A percentile compares a stretch with the other conserved stretches of the same genome.
Evolutionary conservation across 306 rosid species (phyloP).

Genomic region (Vicia faba): DNA sequence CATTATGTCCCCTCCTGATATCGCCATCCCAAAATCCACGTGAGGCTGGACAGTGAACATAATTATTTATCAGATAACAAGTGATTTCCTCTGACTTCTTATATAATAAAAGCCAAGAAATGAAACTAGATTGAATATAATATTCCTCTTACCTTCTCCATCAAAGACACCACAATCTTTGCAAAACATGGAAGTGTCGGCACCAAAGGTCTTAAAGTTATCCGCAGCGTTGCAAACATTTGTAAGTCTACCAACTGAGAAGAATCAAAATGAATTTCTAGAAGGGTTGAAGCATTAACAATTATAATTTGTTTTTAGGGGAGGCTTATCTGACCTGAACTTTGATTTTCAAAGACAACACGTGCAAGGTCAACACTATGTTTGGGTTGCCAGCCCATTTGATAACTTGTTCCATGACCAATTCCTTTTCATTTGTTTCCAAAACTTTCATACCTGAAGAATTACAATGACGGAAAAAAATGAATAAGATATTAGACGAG

Average conservation of each 20-base stretch:
- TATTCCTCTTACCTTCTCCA: slow-evolving; percentile 74
- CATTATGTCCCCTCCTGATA: slow-evolving; percentile 92
- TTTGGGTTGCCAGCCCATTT: slow-evolving; percentile 93
- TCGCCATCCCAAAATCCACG: slow-evolving; percentile 79
- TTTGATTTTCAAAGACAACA: slow-evolving; percentile 56
- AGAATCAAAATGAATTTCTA: slow-evolving; percentile 43
- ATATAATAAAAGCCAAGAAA: slow-evolving; percentile 20
- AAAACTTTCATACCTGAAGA: slow-evolving; percentile 72
- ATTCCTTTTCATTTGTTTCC: slow-evolving; percentile 81
- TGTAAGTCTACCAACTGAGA: slow-evolving; percentile 84
- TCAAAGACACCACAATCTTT: slow-evolving; percentile 66
- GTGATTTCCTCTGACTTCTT: slow-evolving; percentile 11
- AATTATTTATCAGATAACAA: slow-evolving; percentile 17
- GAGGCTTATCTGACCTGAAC: slow-evolving; percentile 68
- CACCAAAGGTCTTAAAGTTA: slow-evolving; percentile 81
- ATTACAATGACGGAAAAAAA: slow-evolving; percentile 16
- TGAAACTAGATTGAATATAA: neutral
- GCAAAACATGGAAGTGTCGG: slow-evolving; percentile 95
- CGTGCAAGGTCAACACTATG: slow-evolving; percentile 58
- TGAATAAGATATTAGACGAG: neutral
- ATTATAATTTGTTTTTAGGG: slow-evolving; percentile 19
- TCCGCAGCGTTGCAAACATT: slow-evolving; percentile 67
- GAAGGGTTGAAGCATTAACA: slow-evolving; percentile 32
- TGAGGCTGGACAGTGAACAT: slow-evolving; percentile 64
- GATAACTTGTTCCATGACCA: slow-evolving; percentile 76